A percentile compares a stretch with the other conserved stretches of the same genome.
phyloP scores from a whole-genome alignment of 345 rosid species.

The Gossypium anomalum region DNA sequence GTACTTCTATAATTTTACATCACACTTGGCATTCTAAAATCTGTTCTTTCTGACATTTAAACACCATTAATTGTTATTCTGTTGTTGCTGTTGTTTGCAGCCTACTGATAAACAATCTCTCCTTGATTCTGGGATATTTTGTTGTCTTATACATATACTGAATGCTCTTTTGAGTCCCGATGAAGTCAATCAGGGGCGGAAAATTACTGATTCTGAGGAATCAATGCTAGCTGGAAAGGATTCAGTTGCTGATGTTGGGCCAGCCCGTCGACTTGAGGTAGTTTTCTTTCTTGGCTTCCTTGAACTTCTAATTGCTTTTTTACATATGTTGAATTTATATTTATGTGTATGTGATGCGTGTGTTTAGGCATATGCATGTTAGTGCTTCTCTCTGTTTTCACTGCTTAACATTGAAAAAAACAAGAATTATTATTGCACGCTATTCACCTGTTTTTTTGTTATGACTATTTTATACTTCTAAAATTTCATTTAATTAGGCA shows the following conservation, averaged over 20 bases:
- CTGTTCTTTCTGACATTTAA: not conserved
- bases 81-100: slow-evolving; percentile 43
- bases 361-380: not conserved
- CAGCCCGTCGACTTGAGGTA: slow-evolving; percentile 83
- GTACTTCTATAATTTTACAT: not conserved
- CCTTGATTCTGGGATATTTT: slow-evolving; percentile 96
- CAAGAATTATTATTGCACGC: not conserved
- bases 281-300: slow-evolving; percentile 16
- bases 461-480: slow-evolving; percentile 8
- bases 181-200: slow-evolving; percentile 36
- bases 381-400: not conserved
- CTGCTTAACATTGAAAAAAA: not conserved
- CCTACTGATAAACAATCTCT: slow-evolving; percentile 93
- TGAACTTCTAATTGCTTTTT: not conserved
- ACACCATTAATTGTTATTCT: slow-evolving; percentile 3
- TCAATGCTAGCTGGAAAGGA: slow-evolving; percentile 36
- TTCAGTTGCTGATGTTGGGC: slow-evolving; percentile 31
- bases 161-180: slow-evolving; percentile 62
- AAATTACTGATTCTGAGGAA: slow-evolving; percentile 32
- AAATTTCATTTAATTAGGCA: not conserved
- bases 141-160: slow-evolving; percentile 87
- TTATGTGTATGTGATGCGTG: not conserved
- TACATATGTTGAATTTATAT: not conserved
- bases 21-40: not conserved
- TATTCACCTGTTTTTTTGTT: not conserved